phyloP scores from a whole-genome alignment of 306 rosid genomes.

The Gleditsia sinensis region DNA sequence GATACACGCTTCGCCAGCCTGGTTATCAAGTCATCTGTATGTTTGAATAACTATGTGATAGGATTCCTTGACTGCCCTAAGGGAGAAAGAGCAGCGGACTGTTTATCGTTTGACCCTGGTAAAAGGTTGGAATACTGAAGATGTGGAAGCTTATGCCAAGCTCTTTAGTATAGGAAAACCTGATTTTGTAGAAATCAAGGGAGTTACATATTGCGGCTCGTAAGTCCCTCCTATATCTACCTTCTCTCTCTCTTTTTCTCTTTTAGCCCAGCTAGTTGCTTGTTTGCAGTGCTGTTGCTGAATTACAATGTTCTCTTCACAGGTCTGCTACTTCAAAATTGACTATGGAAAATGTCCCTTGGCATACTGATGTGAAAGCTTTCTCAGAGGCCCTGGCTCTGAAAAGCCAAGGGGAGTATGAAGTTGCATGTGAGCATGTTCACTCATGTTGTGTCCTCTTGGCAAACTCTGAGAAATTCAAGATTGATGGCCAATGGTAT shows the following conservation, averaged over 20 bases:
- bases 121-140: conserved; percentile 96
- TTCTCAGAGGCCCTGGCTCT: conserved; percentile 85
- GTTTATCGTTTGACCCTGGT: conserved; percentile 95
- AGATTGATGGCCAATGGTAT: conserved; percentile 82
- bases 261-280: conserved; percentile 15
- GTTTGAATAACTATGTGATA: conserved; percentile 42
- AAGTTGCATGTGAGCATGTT: conserved; percentile 93
- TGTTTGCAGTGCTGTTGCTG: conserved; percentile 15
- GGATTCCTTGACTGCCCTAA: conserved; percentile 87
- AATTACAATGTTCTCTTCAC: conserved; percentile 40
- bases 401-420: conserved; percentile 84
- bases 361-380: conserved; percentile 94
- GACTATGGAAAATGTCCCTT: conserved; percentile 99
- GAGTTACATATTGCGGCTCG: conserved; percentile 98
- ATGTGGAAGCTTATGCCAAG: conserved; percentile 80
- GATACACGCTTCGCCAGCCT: conserved; percentile 12
- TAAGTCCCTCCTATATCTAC: conserved; percentile 53
- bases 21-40: conserved; percentile 21
- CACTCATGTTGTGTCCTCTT: conserved; percentile 96
- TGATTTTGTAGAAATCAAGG: conserved; percentile 96
- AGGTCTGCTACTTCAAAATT: conserved; percentile 91
- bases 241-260: neutral
- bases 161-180: conserved; percentile 85
- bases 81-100: conserved; percentile 91
- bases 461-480: conserved; percentile 87